phyloP scores from a whole-genome alignment of 225 moss, liverwort and hornwort genomes.

The Pleurozium schreberi region DNA sequence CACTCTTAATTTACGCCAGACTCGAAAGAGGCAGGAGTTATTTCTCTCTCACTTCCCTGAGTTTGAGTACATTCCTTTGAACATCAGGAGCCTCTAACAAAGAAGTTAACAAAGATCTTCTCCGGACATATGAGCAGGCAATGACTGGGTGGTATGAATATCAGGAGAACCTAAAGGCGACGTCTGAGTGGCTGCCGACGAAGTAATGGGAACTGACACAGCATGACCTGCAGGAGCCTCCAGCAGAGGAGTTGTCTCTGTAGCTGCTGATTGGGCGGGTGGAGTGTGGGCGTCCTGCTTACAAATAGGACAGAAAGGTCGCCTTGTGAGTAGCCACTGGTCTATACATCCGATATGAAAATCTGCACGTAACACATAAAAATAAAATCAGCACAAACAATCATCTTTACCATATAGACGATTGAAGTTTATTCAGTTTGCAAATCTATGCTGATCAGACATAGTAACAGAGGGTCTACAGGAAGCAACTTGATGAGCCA shows the following conservation, averaged over 20 bases:
- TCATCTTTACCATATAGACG: neutral
- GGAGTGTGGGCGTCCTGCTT: constrained; percentile 75
- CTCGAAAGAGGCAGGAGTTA: neutral
- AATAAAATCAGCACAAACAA: neutral
- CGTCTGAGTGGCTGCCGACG: constrained; percentile 48
- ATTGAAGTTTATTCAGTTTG: neutral
- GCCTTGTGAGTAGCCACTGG: constrained; percentile 88
- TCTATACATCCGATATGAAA: constrained; percentile 90
- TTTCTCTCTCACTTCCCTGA: neutral
- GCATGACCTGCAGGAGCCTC: constrained; percentile 16
- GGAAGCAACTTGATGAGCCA: neutral
- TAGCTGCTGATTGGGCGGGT: constrained; percentile 40
- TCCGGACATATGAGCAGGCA: constrained; percentile 32
- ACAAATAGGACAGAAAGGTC: constrained; percentile 96
- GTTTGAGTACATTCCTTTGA: neutral
- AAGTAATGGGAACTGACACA: constrained; percentile 21
- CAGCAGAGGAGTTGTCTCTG: constrained; percentile 82
- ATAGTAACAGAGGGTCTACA: neutral
- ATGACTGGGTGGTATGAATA: constrained; percentile 31
- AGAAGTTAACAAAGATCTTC: constrained; percentile 27
- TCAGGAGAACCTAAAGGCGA: constrained; percentile 36
- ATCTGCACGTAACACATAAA: constrained; percentile 29
- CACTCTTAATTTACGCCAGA: neutral
- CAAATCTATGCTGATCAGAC: neutral
- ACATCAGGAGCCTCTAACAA: neutral